Evolutionary conservation across 1,139 yeast species (phyloP), one percentile per base, ranked within the genome.

Genomic region (Yamadazyma buinensis): DNA sequence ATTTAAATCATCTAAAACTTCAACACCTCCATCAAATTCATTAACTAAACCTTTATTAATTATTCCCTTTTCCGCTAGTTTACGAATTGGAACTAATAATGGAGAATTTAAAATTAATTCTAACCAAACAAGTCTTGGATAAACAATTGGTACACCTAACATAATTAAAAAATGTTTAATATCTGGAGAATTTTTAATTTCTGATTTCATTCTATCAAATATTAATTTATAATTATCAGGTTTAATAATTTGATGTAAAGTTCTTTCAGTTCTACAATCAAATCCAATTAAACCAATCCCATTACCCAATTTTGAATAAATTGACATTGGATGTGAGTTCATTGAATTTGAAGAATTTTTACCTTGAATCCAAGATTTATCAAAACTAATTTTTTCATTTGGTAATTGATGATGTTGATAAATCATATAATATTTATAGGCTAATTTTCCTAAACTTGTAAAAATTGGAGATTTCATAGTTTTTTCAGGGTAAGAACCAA

Each of bases 131-230:
- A 90, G 64, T 46, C 97, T 72, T 4, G 98, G 97, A 54, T 92
- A 92, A 30, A 94, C 84, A 37, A 90, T 84, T 2, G 98, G 98
- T 9, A 92, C 95, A 24, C 97, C 97, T 39, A 92, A 66, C 79
- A 90, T 72, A 6, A 92, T 78, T 46, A 85, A 64, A 28, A 90
- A 48, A 56, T 92, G 98, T 53, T 83, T 81, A 29, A 84, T 67
- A 8, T 75, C 75, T 13, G 76, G 65, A 5, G 73, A 54, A 2
- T 55, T 53, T 14, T 52, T 44, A 15, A 83, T 50, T 54, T 88
- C 96, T 6, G 55, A 36, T 18, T 61, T 52, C 26, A 88, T 46
- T 22, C 95, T 68, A 9, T 65, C 46, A 49, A 88, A 90, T n/a
- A 84, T 66, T 7, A 53, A 42, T 3, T 67, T 54, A 55, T 90